Evolutionary conservation across 176 grass and related monocot species (phyloP), one percentile per base, ranked within the genome.

Genomic region (Metroxylon sagu): DNA sequence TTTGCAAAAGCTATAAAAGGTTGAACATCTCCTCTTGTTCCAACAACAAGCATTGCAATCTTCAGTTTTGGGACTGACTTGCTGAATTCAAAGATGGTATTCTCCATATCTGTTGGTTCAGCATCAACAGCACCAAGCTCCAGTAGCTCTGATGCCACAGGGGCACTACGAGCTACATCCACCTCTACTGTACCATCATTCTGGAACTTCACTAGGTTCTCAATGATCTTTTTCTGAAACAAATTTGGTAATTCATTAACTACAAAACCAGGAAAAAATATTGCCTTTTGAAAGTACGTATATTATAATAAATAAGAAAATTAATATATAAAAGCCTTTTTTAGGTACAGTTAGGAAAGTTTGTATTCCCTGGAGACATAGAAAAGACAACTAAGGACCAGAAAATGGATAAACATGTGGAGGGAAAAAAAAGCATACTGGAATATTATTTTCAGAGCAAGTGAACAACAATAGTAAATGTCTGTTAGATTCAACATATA

Each of bases 1-100:
- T 88, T 97, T 50, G 87, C 84, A 79, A 97, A 80, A 79, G 92
- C 92, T 82, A 97, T 91, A 75, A 97, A 97, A 82, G 92, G 92
- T 51, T 97, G 87, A 64, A 97, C 87, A 77, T 97, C 92, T 61
- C 92, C 92, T 80, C 87, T 79, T 63, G 92, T 97, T 74, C 92
- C 92, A 78, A 97, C 84, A 59, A 97, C 87, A 72, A 97, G 83
- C 75, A 97, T 97, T 57, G 76, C 92, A 69, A 97, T 87, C 79
- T 85, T 97, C 78, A 97, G 73, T 77, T 75, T 97, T 59, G 92
- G 92, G 49, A 91, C 84, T 70, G 83, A 83, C 71, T 91, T 97
- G 62, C 54, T 91, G 48, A 55, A 67, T 60, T 77, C 69, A 79
- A 56, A 75, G 28, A 70, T 49, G 52, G 53, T 23, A 58, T 83